A percentile compares a stretch with the other conserved stretches of the same genome.
Evolutionary conservation across 2,329 filamentous ascomycete genomes (phyloP).

Genomic region (Ascochyta pisi): DNA sequence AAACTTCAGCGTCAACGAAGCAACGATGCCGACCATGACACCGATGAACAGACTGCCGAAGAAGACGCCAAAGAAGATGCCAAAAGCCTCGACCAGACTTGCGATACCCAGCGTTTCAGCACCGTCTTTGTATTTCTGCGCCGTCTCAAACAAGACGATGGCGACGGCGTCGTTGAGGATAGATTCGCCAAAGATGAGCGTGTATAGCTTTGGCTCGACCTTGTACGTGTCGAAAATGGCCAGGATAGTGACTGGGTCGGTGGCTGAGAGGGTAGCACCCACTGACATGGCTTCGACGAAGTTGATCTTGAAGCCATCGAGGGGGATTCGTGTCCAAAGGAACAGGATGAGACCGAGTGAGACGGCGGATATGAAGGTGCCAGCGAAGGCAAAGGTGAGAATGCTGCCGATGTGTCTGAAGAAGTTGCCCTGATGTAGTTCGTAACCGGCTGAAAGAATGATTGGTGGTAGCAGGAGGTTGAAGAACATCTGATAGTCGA

Average conservation of each 20-base stretch:
- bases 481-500: constrained; percentile 99
- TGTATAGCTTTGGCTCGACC: constrained; percentile 98
- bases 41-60: constrained; percentile 93
- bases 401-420: constrained; percentile 98
- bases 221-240: constrained; percentile 99
- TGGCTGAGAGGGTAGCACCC: constrained; percentile 93
- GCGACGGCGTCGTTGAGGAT: constrained; percentile 98
- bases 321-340: constrained; percentile 84
- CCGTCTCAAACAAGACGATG: constrained; percentile 98
- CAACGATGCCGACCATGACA: constrained; percentile 82
- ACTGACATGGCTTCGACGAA: constrained; percentile 98
- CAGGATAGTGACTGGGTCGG: constrained; percentile 95
- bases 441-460: constrained; percentile 95
- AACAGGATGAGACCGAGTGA: constrained; percentile 89
- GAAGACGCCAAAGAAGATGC: constrained; percentile 94
- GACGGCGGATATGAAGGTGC: constrained; percentile 96
- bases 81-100: constrained; percentile 88
- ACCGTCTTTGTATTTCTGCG: constrained; percentile 86
- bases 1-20: constrained; percentile 89
- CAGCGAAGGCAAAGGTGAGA: constrained; percentile 94
- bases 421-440: constrained; percentile 98
- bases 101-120: constrained; percentile 73
- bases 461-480: constrained; percentile 98
- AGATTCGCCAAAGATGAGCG: constrained; percentile 97
- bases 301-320: constrained; percentile 83